Percentiles rank a stretch among this genome's conserved stretches.
These are phyloP conservation scores for Arthroderma uncinatum DNA, from an alignment of 2,329 filamentous ascomycete genomes.

Conservation along the genomic window DNA sequence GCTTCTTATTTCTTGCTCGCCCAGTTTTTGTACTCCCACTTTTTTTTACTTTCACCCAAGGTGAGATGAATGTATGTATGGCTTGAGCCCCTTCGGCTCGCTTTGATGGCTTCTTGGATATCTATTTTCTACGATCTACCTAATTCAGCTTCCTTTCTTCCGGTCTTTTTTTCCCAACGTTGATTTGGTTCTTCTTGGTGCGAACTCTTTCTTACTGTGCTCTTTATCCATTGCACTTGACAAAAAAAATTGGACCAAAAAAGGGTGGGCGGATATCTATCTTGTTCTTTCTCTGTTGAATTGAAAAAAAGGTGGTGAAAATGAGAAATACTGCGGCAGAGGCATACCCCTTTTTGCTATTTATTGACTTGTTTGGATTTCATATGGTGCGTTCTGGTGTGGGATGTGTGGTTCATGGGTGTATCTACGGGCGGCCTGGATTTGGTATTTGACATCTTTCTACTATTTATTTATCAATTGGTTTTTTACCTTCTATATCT, in stretches of 20 bases:
- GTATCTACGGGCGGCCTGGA: background rate
- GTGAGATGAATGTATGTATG: conserved; percentile 2
- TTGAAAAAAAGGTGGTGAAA: background rate
- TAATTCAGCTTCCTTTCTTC: background rate
- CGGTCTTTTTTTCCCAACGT: background rate
- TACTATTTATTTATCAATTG: background rate
- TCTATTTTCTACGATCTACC: background rate
- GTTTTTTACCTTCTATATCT: background rate
- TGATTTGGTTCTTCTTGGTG: background rate
- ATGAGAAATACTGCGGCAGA: background rate
- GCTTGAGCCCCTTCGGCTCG: background rate
- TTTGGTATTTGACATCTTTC: background rate
- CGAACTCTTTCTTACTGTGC: background rate
- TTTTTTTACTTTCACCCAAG: background rate
- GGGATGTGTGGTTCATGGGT: background rate
- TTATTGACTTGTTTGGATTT: background rate
- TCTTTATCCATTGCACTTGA: background rate
- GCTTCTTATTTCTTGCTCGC: background rate
- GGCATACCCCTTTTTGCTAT: background rate
- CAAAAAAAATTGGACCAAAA: background rate
- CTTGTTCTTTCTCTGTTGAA: background rate
- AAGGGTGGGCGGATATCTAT: background rate
- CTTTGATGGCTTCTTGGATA: background rate
- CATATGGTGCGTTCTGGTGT: background rate
- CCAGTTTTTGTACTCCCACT: background rate